Evolutionary conservation across 352 stramenopile genomes (phyloP).

Genomic region (Phytophthora crassamura): DNA sequence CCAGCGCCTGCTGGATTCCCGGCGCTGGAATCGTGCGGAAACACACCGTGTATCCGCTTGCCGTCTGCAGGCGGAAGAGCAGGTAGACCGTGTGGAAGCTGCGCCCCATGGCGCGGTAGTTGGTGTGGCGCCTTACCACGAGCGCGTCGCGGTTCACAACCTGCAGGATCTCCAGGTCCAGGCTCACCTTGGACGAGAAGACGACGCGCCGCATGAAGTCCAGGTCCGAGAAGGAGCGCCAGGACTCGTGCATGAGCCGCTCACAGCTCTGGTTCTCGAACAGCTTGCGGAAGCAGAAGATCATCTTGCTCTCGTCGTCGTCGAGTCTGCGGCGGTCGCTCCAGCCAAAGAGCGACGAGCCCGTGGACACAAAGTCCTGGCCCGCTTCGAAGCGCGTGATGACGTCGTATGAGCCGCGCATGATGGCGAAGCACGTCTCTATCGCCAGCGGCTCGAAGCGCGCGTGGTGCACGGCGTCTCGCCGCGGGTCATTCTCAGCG

Average conservation of each 20-base stretch:
- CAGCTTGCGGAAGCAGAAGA: slow-evolving; percentile 69
- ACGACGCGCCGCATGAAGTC: slow-evolving; percentile 56
- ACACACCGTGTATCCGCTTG: slow-evolving; percentile 62
- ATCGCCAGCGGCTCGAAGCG: slow-evolving; percentile 38
- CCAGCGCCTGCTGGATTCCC: slow-evolving; percentile 53
- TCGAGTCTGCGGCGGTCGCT: slow-evolving; percentile 60
- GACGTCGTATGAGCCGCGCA: slow-evolving; percentile 62
- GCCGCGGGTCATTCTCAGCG: slow-evolving; percentile 21
- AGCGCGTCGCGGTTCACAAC: slow-evolving; percentile 55
- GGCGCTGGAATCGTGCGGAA: slow-evolving; percentile 71
- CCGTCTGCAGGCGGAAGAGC: slow-evolving; percentile 66
- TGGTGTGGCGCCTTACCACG: slow-evolving; percentile 64
- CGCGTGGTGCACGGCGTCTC: slow-evolving; percentile 43
- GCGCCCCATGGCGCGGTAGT: slow-evolving; percentile 52
- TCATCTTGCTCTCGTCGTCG: slow-evolving; percentile 49
- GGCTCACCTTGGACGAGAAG: slow-evolving; percentile 50
- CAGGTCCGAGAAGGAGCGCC: slow-evolving; percentile 41
- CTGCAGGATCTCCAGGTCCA: slow-evolving; percentile 59
- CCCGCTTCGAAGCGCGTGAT: slow-evolving; percentile 57
- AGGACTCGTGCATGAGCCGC: slow-evolving; percentile 54
- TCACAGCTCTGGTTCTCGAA: slow-evolving; percentile 44
- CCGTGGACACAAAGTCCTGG: slow-evolving; percentile 55
- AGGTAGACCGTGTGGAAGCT: slow-evolving; percentile 79
- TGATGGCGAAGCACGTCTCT: slow-evolving; percentile 49
- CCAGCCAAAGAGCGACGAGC: slow-evolving; percentile 64